Conservation (phyloP, 768 basidiomycete genomes). For the Mycena chlorophos region DNA sequence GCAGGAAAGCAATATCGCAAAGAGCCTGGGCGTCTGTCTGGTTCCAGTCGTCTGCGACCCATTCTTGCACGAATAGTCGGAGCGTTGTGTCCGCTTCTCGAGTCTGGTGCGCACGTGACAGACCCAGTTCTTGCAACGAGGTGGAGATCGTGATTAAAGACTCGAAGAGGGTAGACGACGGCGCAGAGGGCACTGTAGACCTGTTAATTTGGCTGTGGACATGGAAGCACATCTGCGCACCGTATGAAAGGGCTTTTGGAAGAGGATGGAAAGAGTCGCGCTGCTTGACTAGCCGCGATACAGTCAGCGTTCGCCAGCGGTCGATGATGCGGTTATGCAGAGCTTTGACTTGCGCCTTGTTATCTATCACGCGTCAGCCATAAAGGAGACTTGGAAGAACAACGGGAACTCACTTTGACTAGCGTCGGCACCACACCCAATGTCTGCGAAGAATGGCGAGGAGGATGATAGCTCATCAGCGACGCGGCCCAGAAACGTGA, state of each 20-base stretch:
- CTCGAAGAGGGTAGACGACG: conserved; percentile 55
- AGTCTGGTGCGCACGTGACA: conserved; percentile 37
- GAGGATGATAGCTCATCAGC: conserved; percentile 48
- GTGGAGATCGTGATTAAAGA: conserved; percentile 56
- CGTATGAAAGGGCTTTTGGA: conserved; percentile 28
- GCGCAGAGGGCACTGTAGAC: conserved; percentile 32
- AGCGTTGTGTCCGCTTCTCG: conserved; percentile 40
- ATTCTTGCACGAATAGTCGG: conserved; percentile 38
- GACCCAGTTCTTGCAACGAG: conserved; percentile 56
- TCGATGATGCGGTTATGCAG: conserved; percentile 50
- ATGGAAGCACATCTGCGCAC: conserved; percentile 2
- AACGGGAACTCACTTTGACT: conserved; percentile 34
- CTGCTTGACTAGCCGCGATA: conserved; percentile 36
- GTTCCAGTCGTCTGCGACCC: conserved; percentile 32
- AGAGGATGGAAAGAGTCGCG: conserved; percentile 21
- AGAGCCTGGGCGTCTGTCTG: conserved; percentile 33
- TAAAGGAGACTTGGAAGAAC: conserved; percentile 2
- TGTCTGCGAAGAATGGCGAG: conserved; percentile 42
- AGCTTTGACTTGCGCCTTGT: conserved; percentile 41
- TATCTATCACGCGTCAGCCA: conserved; percentile 40
- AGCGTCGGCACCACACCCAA: conserved; percentile 44
- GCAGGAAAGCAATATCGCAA: conserved; percentile 52
- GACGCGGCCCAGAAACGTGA: conserved; percentile 52
- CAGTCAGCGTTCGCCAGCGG: conserved; percentile 53
- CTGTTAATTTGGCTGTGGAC: conserved; percentile 5